Base-by-base conservation (phyloP, 108 stramenopile species). In the Cyclotella kingstonii region DNA sequence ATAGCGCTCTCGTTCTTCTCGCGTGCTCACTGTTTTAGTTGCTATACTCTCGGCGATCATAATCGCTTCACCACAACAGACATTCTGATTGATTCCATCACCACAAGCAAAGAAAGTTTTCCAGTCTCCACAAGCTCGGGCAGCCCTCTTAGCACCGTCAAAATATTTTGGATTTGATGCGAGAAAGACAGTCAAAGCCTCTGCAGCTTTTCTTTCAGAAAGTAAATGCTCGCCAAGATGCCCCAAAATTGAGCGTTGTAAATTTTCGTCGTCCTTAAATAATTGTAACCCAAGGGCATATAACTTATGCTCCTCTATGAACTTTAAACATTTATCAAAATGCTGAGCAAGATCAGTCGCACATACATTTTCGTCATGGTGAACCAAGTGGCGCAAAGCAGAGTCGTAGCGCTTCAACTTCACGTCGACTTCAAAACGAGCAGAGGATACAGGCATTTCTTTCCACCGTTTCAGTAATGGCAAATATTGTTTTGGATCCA, bases 401-500 rank as follows among this genome's bases (percentile, higher is more conserved):
- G 58, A 48, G 31, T 90, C 89, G 45, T 75, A 92, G 18, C 89
- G 73, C 56, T 89, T 82, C 68, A 95, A 63, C 26, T 86, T 86
- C 43, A 90, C 52, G 61, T 95, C 94, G 19, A 95, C 87, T 60
- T 89, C 86, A 43, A 80, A 89, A 47, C 69, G 64, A 29, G 82
- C 83, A 43, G 67, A 77, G 31, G 60, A 57, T 38, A 48, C 42
- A 25, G 90, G 90, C 38, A 92, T 55, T 19, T 60, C 58, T 25
- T 74, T 77, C 66, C 89, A 75, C 14, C 83, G 83, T 60, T 93
- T 83, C 34, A 96, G 60, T 50, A 90, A 49, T 9, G 90, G 92
- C n/a, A 96, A 66, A 52, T 94, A 96, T 2, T 90, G 80, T 63
- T 94, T 94, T 56, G 95, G 95, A 61, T 96, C 95, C 91, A 94